Conservation (phyloP, 2,329 filamentous ascomycete genomes). For the Paracamarosporium sp. region DNA sequence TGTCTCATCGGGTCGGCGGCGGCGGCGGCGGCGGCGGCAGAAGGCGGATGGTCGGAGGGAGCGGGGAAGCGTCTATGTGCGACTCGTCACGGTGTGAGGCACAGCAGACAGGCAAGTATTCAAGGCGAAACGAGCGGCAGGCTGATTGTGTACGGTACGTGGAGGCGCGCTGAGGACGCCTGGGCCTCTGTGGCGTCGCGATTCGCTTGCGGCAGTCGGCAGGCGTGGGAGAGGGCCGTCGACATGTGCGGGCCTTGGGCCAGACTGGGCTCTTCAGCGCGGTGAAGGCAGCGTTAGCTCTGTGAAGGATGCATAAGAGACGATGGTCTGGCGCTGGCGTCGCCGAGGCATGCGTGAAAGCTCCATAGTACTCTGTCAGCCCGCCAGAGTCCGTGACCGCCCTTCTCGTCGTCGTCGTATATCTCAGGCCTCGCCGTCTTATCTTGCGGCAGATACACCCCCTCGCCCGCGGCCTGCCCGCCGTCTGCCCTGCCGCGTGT, state of each 20-base stretch:
- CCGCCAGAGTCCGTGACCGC: slow-evolving; percentile 5
- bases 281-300: slow-evolving; percentile 3
- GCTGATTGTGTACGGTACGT: neutral
- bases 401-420: neutral
- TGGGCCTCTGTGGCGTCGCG: neutral
- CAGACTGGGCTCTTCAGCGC: neutral
- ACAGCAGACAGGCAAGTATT: neutral
- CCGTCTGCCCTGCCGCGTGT: neutral
- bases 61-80: neutral
- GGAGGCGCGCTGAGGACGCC: neutral
- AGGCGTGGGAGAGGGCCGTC: neutral
- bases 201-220: neutral
- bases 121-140: too few relatives aligned
- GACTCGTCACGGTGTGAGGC: neutral
- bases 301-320: neutral
- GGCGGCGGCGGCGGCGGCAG: neutral
- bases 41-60: neutral
- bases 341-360: neutral
- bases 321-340: neutral
- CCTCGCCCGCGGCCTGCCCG: neutral
- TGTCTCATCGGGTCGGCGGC: neutral
- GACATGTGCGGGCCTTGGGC: neutral
- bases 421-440: slow-evolving; percentile 3
- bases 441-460: neutral
- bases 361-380: neutral